Evolutionary conservation across 768 basidiomycete genomes (phyloP), one percentile per base, ranked within the genome.

Genomic region (Lactifluus volemus): DNA sequence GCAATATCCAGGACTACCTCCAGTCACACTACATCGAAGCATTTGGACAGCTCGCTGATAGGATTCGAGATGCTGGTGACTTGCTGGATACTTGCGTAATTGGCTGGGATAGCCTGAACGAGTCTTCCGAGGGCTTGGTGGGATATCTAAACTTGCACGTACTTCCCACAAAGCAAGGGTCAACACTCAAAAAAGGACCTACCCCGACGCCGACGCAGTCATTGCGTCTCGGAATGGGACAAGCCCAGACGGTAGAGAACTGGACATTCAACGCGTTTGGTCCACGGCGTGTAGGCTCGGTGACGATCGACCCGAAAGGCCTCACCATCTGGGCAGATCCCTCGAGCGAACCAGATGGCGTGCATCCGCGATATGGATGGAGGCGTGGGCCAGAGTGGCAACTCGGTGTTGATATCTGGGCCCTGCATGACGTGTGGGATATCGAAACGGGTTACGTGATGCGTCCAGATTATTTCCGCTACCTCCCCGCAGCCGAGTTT

Each of bases 41-140:
- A 0, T 82, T 89, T 65, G 88, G 84, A 3, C 75, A 76, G 44
- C 79, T 97, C 30, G 92, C 89, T 0, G 86, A 92, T 70, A 78
- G 81, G 39, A 85, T 97, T 54, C 75, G 78, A 5, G 84, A 84
- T n/a, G 85, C 84, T 0, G 88, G 87, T 0, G 86, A 82, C 38
- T 72, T 98, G 41, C 70, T 90, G 21, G 94, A 98, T 34, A 84
- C 84, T 44, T 94, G 92, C 65, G 81, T 99, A 11, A 86, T 98
- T 51, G 97, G 97, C 0, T 98, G 96, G 97, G 97, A 99, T 70
- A 88, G 85, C 67, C 75, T 98, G 73, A 98, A 99, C 71, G 97
- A 99, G 72, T 96, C 97, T 0, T 84, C 84, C 41, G 90, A 95
- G 66, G 97, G 97, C 0, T 78, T 91, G 44, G 79, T 84, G 39